phyloP scores from a whole-genome alignment of 352 stramenopile genomes.

The Saprolegnia diclina region DNA sequence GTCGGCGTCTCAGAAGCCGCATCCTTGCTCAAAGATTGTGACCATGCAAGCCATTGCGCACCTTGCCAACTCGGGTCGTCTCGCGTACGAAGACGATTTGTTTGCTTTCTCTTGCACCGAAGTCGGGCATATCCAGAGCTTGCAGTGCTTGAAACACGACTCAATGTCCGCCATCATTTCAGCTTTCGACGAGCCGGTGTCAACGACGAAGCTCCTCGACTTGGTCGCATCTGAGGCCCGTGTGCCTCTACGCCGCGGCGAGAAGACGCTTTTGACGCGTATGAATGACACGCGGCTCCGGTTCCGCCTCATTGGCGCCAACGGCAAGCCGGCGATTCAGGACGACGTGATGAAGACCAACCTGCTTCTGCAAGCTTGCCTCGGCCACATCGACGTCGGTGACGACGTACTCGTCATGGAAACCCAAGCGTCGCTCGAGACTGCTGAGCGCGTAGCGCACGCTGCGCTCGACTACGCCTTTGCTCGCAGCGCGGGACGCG shows the following conservation, averaged over 20 bases:
- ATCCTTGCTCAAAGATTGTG: not conserved
- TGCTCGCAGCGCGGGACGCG: not conserved
- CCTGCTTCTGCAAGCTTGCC: conserved; percentile 1
- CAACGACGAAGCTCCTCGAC: not conserved
- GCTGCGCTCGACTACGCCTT: conserved; percentile 10
- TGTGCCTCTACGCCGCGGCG: conserved; percentile 11
- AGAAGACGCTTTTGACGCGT: conserved; percentile 16
- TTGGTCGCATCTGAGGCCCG: not conserved
- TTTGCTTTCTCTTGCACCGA: not conserved
- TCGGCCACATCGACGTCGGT: not conserved
- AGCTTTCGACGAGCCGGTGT: not conserved
- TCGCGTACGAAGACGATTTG: not conserved
- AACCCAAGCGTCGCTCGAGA: conserved; percentile 11
- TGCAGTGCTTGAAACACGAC: conserved; percentile 14
- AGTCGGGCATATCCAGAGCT: not conserved
- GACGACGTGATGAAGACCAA: conserved; percentile 22
- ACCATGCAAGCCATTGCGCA: not conserved
- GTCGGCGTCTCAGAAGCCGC: not conserved
- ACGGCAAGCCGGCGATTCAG: conserved; percentile 11
- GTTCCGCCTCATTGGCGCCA: not conserved
- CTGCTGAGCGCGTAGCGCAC: conserved; percentile 6
- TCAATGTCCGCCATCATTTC: not conserved
- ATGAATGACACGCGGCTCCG: conserved; percentile 3
- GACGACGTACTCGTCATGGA: conserved; percentile 16
- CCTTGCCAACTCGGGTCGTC: not conserved